Conservation (phyloP, 306 rosid species). For the Rubus idaeus region DNA sequence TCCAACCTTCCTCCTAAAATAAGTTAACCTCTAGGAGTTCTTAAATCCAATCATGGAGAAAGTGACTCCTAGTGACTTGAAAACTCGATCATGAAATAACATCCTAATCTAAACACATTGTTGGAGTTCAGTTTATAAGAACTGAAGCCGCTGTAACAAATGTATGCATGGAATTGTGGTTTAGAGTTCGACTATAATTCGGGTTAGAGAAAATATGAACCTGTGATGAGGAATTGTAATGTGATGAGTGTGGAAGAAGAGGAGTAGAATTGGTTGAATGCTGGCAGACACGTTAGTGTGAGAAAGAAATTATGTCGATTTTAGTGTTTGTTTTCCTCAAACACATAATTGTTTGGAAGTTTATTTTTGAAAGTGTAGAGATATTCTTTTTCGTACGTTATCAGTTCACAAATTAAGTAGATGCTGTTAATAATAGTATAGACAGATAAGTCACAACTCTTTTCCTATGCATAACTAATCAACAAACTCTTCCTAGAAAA, state of each 20-base stretch:
- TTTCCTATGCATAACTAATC: not conserved
- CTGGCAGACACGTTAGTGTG: not conserved
- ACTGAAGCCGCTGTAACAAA: not conserved
- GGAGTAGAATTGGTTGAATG: not conserved
- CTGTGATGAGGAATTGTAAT: not conserved
- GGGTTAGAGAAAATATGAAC: too few species aligned
- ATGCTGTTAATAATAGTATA: not conserved
- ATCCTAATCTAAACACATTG: too few species aligned
- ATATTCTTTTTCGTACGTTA: not conserved
- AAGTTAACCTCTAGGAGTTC: not conserved
- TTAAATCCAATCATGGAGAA: not conserved
- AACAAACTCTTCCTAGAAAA: not conserved
- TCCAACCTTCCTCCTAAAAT: not conserved
- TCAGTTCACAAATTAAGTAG: not conserved
- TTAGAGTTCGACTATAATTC: not conserved
- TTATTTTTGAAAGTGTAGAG: not conserved
- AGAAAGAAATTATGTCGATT: not conserved
- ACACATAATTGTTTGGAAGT: not conserved
- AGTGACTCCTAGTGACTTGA: not conserved
- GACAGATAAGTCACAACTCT: not conserved
- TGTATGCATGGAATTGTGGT: not conserved
- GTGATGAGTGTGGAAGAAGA: not conserved
- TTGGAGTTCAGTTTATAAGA: too few species aligned
- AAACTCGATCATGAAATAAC: not conserved
- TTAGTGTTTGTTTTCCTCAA: not conserved